These are phyloP conservation scores for Davidsoniella virescens DNA, from an alignment of 2,329 filamentous ascomycete genomes.

Conservation along the genomic window DNA sequence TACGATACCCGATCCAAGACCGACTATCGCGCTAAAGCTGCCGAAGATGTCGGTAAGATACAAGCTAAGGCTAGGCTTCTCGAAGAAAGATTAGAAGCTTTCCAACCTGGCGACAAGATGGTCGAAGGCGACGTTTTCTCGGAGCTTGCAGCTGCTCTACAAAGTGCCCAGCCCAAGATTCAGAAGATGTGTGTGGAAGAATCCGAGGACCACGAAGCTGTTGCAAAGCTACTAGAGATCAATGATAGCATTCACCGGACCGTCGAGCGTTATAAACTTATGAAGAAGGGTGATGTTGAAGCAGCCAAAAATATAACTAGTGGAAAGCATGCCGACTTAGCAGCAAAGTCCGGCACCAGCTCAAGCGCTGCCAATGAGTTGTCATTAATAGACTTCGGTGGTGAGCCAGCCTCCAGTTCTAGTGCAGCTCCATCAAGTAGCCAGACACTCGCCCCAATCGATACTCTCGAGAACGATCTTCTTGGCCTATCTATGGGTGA, in stretches of 20 bases:
- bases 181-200: conserved; percentile 99
- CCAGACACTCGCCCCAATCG: conserved; percentile 37
- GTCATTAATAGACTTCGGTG: conserved; percentile 85
- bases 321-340: conserved; percentile 38
- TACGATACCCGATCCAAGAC: conserved; percentile 93
- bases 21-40: conserved; percentile 93
- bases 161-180: conserved; percentile 93
- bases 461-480: conserved; percentile 66
- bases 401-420: conserved; percentile 35
- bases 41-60: conserved; percentile 84
- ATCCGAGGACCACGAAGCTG: conserved; percentile 88
- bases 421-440: conserved; percentile 22
- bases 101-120: conserved; percentile 68
- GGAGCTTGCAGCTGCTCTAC: conserved; percentile 76
- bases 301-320: conserved; percentile 69
- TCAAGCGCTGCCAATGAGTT: conserved; percentile 54
- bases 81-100: conserved; percentile 80
- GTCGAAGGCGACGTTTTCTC: conserved; percentile 51
- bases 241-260: conserved; percentile 98
- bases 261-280: conserved; percentile 82
- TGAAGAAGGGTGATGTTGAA: conserved; percentile 88
- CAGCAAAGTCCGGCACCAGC: conserved; percentile 24
- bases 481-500: conserved; percentile 73
- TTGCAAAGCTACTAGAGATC: conserved; percentile 88
- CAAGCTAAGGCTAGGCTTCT: conserved; percentile 87